Base-by-base conservation (phyloP, 2,329 filamentous ascomycete species). In the Stagonosporopsis vannaccii region DNA sequence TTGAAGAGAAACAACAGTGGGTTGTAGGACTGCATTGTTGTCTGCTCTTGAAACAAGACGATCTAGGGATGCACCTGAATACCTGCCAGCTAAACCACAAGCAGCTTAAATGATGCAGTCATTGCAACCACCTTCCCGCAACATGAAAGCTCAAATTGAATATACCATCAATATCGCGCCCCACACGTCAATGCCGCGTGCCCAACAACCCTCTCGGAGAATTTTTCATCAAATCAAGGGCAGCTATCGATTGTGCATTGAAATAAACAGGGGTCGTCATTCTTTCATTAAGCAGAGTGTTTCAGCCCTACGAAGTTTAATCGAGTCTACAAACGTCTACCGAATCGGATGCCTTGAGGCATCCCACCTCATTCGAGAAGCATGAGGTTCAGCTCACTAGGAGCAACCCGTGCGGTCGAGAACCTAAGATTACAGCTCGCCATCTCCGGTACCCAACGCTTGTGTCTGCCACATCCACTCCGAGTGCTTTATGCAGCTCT, bases 221-320 rank as follows among this genome's bases (percentile, higher is more conserved):
- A 48, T 35, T 26, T 17, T 23, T 22, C n/a, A n/a, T n/a, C n/a
- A n/a, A n/a, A 13, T 32, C 23, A 32, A 43, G 22, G 47, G 32
- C 20, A 30, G 19, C 15, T 20, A 43, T 42, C 25, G 36, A 48
- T 26, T 32, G 43, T 28, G 53, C 53, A 44, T 48, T 32, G 43
- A 47, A 47, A 51, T 23, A 17, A 42, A 43, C 47, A 51, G 43
- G 53, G 49, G 49, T 58, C 40, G 20, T 58, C 30, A 58, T 19
- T 52, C 25, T 58, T 58, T 50, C 50, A 58, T 58, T 53, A 58
- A 50, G 55, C 55, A 42, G 33, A 53, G 43, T 26, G 44, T 52
- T 58, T 58, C 55, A 58, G 55, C 45, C 56, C 56, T 47, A 47
- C 13, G 15, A 51, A 43, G 33, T 33, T 32, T 35, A 36, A 25